Percentiles rank a stretch among this genome's conserved stretches.
Conservation (phyloP, 208 protist genomes). For the Acanthamoeba sp. region DNA sequence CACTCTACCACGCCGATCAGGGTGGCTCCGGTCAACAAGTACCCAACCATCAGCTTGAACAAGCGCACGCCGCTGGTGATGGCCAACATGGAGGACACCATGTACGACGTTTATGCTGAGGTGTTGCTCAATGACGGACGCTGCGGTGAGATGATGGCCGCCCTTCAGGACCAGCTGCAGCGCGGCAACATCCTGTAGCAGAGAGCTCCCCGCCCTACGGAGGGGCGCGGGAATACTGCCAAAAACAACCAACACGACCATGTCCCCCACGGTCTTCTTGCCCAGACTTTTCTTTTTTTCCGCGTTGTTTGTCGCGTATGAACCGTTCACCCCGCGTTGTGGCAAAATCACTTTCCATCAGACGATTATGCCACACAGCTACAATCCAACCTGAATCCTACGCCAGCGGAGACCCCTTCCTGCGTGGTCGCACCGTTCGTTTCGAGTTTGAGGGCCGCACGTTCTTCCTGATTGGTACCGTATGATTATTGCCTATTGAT, state of each 20-base stretch:
- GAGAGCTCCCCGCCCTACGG: not conserved
- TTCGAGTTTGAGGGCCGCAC: not conserved
- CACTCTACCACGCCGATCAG: not conserved
- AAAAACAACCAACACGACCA: too few relatives aligned
- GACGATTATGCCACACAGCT: too few relatives aligned
- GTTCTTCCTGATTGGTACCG: not conserved
- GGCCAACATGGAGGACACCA: conserved; percentile 69
- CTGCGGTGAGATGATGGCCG: conserved; percentile 42
- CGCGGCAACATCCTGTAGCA: conserved; percentile 12
- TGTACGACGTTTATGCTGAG: conserved; percentile 35
- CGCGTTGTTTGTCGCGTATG: too few relatives aligned
- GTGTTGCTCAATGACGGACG: conserved; percentile 65
- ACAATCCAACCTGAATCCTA: too few relatives aligned
- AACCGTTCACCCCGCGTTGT: too few relatives aligned
- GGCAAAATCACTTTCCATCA: too few relatives aligned
- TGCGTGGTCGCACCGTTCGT: not conserved
- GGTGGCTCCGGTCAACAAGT: conserved; percentile 53
- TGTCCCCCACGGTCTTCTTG: too few relatives aligned
- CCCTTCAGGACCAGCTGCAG: conserved; percentile 13
- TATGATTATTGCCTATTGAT: too few relatives aligned
- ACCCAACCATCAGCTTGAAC: conserved; percentile 49
- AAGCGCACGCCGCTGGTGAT: conserved; percentile 27
- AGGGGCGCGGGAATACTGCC: not conserved
- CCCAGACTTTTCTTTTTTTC: too few relatives aligned
- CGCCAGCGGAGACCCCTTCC: not conserved